Percentiles rank a stretch among this genome's conserved stretches.
Conservation (phyloP, 768 basidiomycete species). For the Tricholoma matsutake region DNA sequence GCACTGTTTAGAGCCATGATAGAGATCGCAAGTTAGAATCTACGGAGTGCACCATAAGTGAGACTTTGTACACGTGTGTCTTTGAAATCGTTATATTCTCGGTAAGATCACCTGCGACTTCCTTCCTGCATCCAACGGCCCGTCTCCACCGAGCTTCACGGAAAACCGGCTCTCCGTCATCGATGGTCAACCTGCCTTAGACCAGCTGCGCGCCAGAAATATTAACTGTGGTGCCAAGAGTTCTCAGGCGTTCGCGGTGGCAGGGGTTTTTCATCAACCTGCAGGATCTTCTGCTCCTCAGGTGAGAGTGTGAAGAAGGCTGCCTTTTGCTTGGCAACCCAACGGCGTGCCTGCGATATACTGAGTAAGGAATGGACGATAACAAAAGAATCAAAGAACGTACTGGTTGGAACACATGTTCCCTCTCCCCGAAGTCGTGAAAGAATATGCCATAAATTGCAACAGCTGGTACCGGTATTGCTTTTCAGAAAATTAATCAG, state of each 20-base stretch:
- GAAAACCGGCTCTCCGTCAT: not conserved
- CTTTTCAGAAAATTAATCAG: not conserved
- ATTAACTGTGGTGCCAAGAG: not conserved
- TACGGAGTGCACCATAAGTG: not conserved
- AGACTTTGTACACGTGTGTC: not conserved
- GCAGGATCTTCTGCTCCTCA: conserved; percentile 45
- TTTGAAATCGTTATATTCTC: not conserved
- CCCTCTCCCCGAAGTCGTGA: conserved; percentile 66
- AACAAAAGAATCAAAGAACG: conserved; percentile 22
- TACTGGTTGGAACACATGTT: conserved; percentile 70
- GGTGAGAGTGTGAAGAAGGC: conserved; percentile 58
- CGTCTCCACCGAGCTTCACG: not conserved
- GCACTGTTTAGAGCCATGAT: conserved; percentile 13
- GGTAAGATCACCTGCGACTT: not conserved
- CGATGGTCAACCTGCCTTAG: not conserved
- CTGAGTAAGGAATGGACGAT: not conserved
- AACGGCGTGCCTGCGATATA: conserved; percentile 48
- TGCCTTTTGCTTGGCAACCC: conserved; percentile 47
- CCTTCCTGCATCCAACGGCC: not conserved
- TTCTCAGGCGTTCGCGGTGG: not conserved
- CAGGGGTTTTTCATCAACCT: conserved; percentile 1
- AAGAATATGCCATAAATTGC: conserved; percentile 56
- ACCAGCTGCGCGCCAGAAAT: not conserved
- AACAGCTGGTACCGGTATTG: no score
- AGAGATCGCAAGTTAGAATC: not conserved